Conservation (phyloP, 2,329 filamentous ascomycete genomes). For the Aspergillus sojae region DNA sequence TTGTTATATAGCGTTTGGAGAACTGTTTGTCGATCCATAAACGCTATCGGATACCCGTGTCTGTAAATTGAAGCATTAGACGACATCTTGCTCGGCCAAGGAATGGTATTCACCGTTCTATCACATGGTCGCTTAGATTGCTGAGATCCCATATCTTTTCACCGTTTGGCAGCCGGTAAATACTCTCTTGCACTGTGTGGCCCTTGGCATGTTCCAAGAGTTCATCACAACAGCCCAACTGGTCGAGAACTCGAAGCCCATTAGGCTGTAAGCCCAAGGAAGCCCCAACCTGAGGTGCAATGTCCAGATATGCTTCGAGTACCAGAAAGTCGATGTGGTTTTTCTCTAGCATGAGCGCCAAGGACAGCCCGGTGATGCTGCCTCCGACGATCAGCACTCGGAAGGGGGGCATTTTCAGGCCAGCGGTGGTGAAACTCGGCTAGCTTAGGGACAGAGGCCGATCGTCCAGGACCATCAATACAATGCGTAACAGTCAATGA, state of each 20-base stretch:
- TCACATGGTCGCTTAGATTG: neutral
- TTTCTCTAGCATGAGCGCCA: conserved; percentile 22
- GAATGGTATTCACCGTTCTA: neutral
- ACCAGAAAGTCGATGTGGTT: conserved; percentile 23
- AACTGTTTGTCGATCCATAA: neutral
- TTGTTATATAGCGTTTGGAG: neutral
- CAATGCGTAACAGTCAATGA: neutral
- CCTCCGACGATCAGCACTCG: neutral
- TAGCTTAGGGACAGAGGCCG: neutral
- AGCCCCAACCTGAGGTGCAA: conserved; percentile 26
- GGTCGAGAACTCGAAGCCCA: conserved; percentile 21
- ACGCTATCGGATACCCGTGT: neutral
- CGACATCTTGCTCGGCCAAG: neutral
- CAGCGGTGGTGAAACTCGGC: neutral
- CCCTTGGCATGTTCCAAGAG: neutral
- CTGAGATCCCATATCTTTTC: neutral
- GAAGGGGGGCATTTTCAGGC: neutral
- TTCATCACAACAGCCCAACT: conserved; percentile 17
- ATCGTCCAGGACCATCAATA: neutral
- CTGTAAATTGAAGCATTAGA: neutral
- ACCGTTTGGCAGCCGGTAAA: neutral
- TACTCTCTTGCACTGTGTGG: neutral
- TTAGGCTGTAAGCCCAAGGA: conserved; percentile 21
- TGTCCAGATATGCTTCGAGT: conserved; percentile 21
- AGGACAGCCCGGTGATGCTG: conserved; percentile 14